phyloP scores from a whole-genome alignment of 2,329 filamentous ascomycete species.

The Penicillium sp. region DNA sequence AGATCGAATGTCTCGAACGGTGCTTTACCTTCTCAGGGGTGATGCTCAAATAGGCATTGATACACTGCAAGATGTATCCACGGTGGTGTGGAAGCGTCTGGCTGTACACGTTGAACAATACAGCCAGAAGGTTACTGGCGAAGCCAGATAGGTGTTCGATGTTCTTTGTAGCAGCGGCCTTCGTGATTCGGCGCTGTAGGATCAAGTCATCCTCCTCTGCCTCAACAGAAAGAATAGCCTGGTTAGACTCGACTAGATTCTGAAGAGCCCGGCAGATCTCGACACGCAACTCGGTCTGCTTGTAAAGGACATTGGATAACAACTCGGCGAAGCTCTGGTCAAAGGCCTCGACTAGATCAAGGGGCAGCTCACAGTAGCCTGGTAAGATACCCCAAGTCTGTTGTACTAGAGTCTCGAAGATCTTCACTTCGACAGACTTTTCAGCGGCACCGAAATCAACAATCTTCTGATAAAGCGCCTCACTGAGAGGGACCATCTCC shows the following conservation, averaged over 20 bases:
- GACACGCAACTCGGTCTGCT: conserved; percentile 82
- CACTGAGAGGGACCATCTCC: conserved; percentile 87
- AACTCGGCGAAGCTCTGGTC: conserved; percentile 89
- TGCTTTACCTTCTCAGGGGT: conserved; percentile 63
- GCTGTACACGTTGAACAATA: conserved; percentile 98
- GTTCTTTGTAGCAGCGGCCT: conserved; percentile 75
- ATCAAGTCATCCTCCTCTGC: conserved; percentile 72
- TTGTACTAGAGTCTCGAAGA: conserved; percentile 93
- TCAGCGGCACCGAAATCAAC: conserved; percentile 79
- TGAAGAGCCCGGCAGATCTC: conserved; percentile 87
- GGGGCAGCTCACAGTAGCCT: conserved; percentile 89
- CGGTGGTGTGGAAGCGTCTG: conserved; percentile 92
- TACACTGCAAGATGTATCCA: conserved; percentile 87
- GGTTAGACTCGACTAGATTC: conserved; percentile 87
- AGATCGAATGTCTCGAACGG: background rate
- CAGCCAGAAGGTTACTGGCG: conserved; percentile 86
- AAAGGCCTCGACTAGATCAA: conserved; percentile 77
- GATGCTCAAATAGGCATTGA: conserved; percentile 92
- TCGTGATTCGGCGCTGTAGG: conserved; percentile 77
- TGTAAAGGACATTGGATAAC: conserved; percentile 87
- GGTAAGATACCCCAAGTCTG: conserved; percentile 94
- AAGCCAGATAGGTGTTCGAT: conserved; percentile 78
- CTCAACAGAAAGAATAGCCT: conserved; percentile 74
- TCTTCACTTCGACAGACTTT: conserved; percentile 96
- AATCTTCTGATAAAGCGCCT: conserved; percentile 85